Base-by-base conservation (phyloP, 2,329 filamentous ascomycete genomes). In the Diplodia intermedia region DNA sequence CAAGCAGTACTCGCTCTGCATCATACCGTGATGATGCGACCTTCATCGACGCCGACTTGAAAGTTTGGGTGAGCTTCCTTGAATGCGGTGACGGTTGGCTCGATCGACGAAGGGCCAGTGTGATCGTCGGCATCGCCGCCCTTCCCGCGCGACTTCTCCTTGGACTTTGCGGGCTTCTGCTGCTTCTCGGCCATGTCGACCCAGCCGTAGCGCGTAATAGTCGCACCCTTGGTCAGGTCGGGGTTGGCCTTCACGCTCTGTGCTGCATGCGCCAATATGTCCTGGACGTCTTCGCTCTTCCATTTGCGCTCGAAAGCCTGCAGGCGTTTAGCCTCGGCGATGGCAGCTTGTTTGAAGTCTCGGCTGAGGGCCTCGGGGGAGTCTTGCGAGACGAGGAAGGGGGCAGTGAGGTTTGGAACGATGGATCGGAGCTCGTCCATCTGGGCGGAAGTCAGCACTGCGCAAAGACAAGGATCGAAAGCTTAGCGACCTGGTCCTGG, bases 371-470 rank as follows among this genome's bases (percentile, higher is more conserved):
- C 72, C 9, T 77, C 71, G 31, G 70, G 67, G 33, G 65, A 70
- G 14, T 68, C 72, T 9, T 73, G 71, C 15, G 74, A 69, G 6
- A 70, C 70, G 53, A 73, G 73, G 50, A 84, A 76, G 2, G 81
- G 81, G 11, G 78, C 72, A 43, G 83, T 75, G 23, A 84, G 73
- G 15, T 76, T 76, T 5, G 81, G 81, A 26, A 84, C 78, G 1
- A 79, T 76, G 11, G 79, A 75, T 65, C 82, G 81, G 5, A 83
- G 74, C 47, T 75, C 71, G 49, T 83, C 77, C 26, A 84, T 73
- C 81, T 83, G 63, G 4, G 29, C 20, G 11, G 1, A 49, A 33
- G 36, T 73, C 55, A 74, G 70, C 55, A 40, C 49, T 65, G 68
- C 52, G 31, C 40, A 26, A 66, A 4, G 26, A 54, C 52, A 7